These are phyloP conservation scores for Trichoderma reesei DNA, from an alignment of 495 filamentous ascomycete genomes.

Conservation along the genomic window DNA sequence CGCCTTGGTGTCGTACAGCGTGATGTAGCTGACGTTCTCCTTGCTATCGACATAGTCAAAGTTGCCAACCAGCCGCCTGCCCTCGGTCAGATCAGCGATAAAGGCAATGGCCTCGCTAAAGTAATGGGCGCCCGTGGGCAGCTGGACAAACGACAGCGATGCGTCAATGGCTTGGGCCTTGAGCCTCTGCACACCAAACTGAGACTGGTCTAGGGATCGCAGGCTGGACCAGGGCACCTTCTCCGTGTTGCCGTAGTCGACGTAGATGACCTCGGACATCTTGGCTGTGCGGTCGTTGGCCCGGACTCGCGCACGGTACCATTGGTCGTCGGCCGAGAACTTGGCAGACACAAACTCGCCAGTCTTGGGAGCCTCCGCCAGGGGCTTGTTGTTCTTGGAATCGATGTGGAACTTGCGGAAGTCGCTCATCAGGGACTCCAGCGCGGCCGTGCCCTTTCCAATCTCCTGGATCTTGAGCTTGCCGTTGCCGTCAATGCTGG, in stretches of 20 bases:
- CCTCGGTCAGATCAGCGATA: constrained; percentile 54
- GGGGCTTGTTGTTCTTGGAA: constrained; percentile 55
- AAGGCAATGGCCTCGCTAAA: constrained; percentile 64
- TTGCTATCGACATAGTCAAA: constrained; percentile 69
- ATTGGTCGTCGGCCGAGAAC: constrained; percentile 77
- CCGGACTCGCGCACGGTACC: constrained; percentile 88
- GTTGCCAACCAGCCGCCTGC: constrained; percentile 72
- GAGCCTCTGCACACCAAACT: constrained; percentile 71
- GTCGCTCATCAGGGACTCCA: constrained; percentile 75
- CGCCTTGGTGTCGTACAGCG: constrained; percentile 70
- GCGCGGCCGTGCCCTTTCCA: constrained; percentile 66
- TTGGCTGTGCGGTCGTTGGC: constrained; percentile 86
- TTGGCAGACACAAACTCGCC: constrained; percentile 85
- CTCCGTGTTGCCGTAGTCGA: constrained; percentile 96
- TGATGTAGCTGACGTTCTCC: constrained; percentile 73
- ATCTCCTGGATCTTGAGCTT: constrained; percentile 83
- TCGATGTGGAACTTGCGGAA: constrained; percentile 83
- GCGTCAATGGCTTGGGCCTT: constrained; percentile 82
- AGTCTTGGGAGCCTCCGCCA: constrained; percentile 73
- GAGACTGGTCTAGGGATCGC: constrained; percentile 62
- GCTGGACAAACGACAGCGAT: constrained; percentile 76
- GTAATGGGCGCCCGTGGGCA: constrained; percentile 71
- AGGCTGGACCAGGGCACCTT: constrained; percentile 72
- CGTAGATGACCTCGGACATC: constrained; percentile 81
- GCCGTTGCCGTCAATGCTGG: constrained; percentile 68